These are phyloP conservation scores for Vigna trinervia DNA, from an alignment of 306 rosid species.

Conservation along the genomic window DNA sequence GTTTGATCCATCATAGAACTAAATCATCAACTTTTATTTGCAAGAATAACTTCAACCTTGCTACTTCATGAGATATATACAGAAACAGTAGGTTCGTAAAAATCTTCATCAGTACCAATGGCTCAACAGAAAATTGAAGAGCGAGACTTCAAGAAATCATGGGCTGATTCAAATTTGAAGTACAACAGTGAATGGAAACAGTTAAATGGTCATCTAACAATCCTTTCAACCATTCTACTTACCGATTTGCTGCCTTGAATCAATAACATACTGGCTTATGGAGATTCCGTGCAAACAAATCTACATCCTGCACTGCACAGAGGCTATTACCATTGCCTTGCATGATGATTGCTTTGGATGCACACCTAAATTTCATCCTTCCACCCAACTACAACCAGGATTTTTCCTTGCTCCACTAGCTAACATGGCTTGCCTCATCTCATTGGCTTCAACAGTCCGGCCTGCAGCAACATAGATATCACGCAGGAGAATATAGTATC, in stretches of 20 bases:
- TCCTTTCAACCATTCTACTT: neutral
- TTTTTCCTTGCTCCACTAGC: slow-evolving; percentile 57
- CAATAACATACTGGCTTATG: neutral
- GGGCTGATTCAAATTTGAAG: neutral
- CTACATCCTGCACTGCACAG: slow-evolving; percentile 3
- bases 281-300: slow-evolving; percentile 10
- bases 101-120: neutral
- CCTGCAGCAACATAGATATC: slow-evolving; percentile 66
- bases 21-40: slow-evolving; percentile 3
- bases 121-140: neutral
- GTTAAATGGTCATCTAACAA: slow-evolving; percentile 10
- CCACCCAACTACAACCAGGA: slow-evolving; percentile 63
- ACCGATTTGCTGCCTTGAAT: neutral
- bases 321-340: slow-evolving; percentile 22
- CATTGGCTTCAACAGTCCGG: slow-evolving; percentile 57
- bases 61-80: neutral
- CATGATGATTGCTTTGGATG: neutral
- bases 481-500: slow-evolving; percentile 63
- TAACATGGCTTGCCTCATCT: slow-evolving; percentile 53
- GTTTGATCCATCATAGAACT: neutral
- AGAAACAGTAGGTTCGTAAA: neutral
- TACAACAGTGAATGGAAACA: neutral
- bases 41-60: neutral
- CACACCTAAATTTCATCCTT: slow-evolving; percentile 39
- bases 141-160: neutral